A percentile compares a stretch with the other conserved stretches of the same genome.
Conservation (phyloP, 306 rosid species). For the Oxytropis ochrocephala region DNA sequence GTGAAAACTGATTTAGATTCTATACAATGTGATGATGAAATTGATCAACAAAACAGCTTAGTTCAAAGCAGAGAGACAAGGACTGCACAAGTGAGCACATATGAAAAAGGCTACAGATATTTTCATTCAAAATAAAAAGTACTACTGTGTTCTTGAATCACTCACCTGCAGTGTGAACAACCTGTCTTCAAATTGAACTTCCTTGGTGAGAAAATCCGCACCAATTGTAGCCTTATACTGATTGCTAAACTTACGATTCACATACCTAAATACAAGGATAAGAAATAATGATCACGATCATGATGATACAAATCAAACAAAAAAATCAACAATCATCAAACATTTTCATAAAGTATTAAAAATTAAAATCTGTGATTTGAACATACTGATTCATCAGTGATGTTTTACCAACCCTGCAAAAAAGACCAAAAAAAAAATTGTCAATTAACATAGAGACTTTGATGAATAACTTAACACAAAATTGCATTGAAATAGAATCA, state of each 20-base stretch:
- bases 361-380: constrained; percentile 20
- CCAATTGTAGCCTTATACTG: constrained; percentile 99
- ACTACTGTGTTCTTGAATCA: not conserved
- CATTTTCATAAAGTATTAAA: not conserved
- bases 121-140: not conserved
- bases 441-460: constrained; percentile 6
- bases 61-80: not conserved
- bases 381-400: constrained; percentile 95
- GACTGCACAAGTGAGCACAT: not conserved
- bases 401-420: constrained; percentile 96
- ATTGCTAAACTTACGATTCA: constrained; percentile 96
- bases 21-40: not conserved
- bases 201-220: constrained; percentile 99
- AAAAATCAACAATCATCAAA: not conserved
- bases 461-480: constrained; percentile 4
- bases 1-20: not conserved
- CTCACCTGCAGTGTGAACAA: constrained; percentile 96
- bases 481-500: not conserved
- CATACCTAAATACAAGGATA: constrained; percentile 55
- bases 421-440: not conserved
- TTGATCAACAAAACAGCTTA: not conserved
- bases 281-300: constrained; percentile 11
- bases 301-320: constrained; percentile 1
- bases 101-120: not conserved
- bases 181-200: constrained; percentile 97